Base-by-base conservation (phyloP, 1,139 yeast species). In the Scheffersomyces quercinus region DNA sequence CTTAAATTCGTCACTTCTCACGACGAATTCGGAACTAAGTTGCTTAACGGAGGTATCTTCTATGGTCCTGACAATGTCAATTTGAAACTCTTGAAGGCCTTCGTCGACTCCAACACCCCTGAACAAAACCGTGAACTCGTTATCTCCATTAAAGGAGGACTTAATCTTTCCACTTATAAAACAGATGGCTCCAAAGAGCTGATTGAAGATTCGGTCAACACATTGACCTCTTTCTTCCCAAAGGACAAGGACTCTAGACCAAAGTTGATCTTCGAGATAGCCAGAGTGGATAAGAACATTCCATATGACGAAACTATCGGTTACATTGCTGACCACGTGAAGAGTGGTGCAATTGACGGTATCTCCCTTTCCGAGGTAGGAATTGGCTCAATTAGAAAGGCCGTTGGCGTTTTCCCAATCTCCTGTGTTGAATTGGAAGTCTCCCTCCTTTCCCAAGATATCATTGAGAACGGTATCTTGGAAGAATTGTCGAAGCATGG, bases 11-110 rank as follows among this genome's bases (percentile, higher is more conserved):
- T 81, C 9, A 60, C 76, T n/a, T 46, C 58, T 10, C 54, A 60
- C 35, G 46, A 51, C 7, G 71, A 75, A 29, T 67, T 72, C 35
- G 82, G 81, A 29, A 77, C 77, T 44, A 78, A 76, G 28, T 75
- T 85, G 47, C 68, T 88, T 67, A 88, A 88, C 57, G 81, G 81
- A 28, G 95, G 95, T 44, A 93, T 85, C 54, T 87, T 88, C 58
- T 89, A 89, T 57, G 95, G 95, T 24, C 62, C 72, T 0, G 65
- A 73, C 39, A 64, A 67, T 38, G 70, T 75, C 38, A 68, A 65
- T 42, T 64, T 86, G 64, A 67, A 76, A 53, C 71, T 81, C 42
- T 58, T 87, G 37, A 68, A 77, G 42, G 75, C 74, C 11, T 88
- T 83, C 59, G 79, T 86, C 47, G 73, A 66, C 20, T 42, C 58